Percentiles rank a stretch among this genome's conserved stretches.
Evolutionary conservation across 1,284 basidiomycete genomes (phyloP).

Genomic region (Trametes pubescens): DNA sequence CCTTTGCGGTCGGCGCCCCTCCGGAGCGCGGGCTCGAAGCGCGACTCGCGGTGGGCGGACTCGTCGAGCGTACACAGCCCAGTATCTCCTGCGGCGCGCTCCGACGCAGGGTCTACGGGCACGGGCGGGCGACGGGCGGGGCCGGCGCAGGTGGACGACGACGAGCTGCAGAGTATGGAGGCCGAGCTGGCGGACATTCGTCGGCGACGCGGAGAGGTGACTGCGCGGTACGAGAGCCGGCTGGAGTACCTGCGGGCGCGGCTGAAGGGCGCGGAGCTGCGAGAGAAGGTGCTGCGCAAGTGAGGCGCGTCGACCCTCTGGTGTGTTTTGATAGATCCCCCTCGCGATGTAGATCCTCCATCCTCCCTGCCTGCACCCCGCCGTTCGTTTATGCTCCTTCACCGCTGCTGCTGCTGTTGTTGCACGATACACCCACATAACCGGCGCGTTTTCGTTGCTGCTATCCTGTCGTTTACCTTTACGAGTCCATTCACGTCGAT

Average conservation of each 20-base stretch:
- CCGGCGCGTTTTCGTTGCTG: constrained; percentile 20
- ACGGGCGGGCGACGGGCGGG: constrained; percentile 21
- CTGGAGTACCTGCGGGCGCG: constrained; percentile 75
- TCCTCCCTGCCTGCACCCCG: background rate
- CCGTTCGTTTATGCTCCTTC: background rate
- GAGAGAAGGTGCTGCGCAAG: constrained; percentile 67
- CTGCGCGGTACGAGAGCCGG: constrained; percentile 67
- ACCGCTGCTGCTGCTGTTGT: constrained; percentile 19
- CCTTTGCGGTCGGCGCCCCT: constrained; percentile 12
- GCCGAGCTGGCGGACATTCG: constrained; percentile 70
- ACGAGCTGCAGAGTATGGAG: constrained; percentile 49
- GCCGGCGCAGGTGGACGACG: constrained; percentile 31
- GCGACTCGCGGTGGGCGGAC: constrained; percentile 25
- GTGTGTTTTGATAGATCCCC: constrained; percentile 16
- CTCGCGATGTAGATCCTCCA: background rate
- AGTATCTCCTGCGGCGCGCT: constrained; percentile 28
- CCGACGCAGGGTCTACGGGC: constrained; percentile 28
- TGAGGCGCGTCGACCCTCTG: constrained; percentile 29
- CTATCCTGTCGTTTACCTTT: constrained; percentile 33
- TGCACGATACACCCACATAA: constrained; percentile 9
- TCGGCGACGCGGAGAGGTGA: constrained; percentile 67
- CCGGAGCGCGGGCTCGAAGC: constrained; percentile 22
- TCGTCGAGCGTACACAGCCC: constrained; percentile 21
- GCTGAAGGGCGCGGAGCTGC: constrained; percentile 76
- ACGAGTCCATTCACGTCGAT: constrained; percentile 30